phyloP scores from a whole-genome alignment of 148 eudicot species.

The Mesembryanthemum crystallinum region DNA sequence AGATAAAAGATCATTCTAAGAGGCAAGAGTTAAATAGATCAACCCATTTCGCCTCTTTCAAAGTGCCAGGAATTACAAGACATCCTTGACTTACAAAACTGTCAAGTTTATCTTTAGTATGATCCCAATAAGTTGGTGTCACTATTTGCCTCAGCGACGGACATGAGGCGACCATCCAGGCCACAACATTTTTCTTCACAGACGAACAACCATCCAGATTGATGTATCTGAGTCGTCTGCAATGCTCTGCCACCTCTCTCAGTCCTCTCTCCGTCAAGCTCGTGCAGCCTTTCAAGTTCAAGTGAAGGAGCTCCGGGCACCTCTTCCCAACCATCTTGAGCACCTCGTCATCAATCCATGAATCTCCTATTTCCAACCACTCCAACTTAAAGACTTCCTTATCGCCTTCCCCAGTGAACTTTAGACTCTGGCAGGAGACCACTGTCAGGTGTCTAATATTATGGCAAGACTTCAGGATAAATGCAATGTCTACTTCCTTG shows the following conservation, averaged over 20 bases:
- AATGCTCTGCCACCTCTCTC: neutral
- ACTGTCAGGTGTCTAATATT: neutral
- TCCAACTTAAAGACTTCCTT: neutral
- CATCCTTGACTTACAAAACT: too few species aligned
- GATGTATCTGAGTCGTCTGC: neutral
- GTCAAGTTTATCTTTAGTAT: too few species aligned
- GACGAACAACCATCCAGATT: neutral
- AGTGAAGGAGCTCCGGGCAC: neutral
- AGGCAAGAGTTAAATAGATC: too few species aligned
- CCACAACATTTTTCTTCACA: neutral
- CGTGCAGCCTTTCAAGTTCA: neutral
- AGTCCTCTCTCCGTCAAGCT: neutral
- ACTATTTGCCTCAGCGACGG: constrained; percentile 9
- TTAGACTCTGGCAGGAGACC: neutral
- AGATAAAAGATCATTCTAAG: too few species aligned
- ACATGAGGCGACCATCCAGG: neutral
- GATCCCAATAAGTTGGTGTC: too few species aligned
- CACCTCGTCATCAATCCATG: neutral
- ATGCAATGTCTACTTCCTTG: neutral
- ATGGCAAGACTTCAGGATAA: neutral
- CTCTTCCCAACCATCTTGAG: neutral
- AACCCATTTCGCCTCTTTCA: too few species aligned
- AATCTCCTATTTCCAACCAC: neutral
- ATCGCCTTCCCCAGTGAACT: neutral
- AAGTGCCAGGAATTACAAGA: too few species aligned